Base-by-base conservation (phyloP, 2,329 filamentous ascomycete genomes). In the Hypoxylon sp. region DNA sequence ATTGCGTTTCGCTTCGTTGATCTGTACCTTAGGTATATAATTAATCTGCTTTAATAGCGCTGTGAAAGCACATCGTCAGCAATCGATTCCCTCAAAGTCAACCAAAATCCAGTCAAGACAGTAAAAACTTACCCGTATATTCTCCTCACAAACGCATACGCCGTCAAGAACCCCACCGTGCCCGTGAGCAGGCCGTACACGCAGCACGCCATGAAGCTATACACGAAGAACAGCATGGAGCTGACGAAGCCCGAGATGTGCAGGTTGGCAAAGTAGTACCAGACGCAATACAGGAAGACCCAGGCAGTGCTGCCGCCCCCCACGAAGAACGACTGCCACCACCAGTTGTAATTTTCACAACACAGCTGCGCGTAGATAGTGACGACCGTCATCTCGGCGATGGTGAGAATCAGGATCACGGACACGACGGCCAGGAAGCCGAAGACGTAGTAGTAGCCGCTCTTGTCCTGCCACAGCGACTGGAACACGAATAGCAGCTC, bases 371-470 rank as follows among this genome's bases (percentile, higher is more conserved):
- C 85, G 77, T 97, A 96, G 15, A 93, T 90, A 1, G 89, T 89
- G 61, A 96, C 92, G 20, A 97, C 87, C 0, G 91, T 94, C 53
- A 94, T 91, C 79, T 95, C 91, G 70, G 92, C 87, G 28, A 97
- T 87, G 0, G 91, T 93, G 43, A 95, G 77, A 28, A 93, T 82
- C 7, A 95, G 79, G 59, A 95, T 90, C 10, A 87, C 80, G 22
- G 84, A 89, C 8, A 95, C 90, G 15, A 93, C 87, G 6, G 89
- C 88, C 67, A 95, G 78, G 80, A 94, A 97, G 10, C 24, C 93
- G 74, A 95, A 97, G 20, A 96, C 89, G 77, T 97, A 97, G 79
- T 97, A 97, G 77, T 94, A 96, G 6, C 91, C 92, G 73, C 88
- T 93, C 81, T 96, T 96, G 78, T 96, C 93, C 76, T 94, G 90